Evolutionary conservation across 306 rosid genomes (phyloP), one percentile per base, ranked within the genome.

Genomic region (Quercus parvula): DNA sequence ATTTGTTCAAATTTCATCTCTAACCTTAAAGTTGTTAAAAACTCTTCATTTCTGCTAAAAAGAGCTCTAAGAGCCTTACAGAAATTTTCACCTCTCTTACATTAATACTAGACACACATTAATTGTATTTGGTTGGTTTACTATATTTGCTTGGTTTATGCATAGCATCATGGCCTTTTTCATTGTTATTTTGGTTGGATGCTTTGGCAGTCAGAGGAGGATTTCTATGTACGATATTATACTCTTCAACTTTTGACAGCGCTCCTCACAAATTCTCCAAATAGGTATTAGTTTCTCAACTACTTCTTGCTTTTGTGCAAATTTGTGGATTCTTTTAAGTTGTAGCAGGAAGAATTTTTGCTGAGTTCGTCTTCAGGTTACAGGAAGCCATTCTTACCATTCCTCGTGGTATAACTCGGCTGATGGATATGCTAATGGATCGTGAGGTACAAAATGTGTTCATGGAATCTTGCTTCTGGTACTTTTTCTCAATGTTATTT

Each of bases 381-480:
- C 97, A 94, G 94, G 97, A 94, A 91, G 93, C 94, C 70, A 94
- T 94, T 85, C 89, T 94, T 85, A 88, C 97, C 49, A 89, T 89
- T 77, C 98, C 98, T 58, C 92, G 92, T 75, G 97, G 97, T 81
- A 92, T 94, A 80, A 94, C 98, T 76, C 90, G 93, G 79, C 82
- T 92, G 46, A 94, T 94, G 98, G 98, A 94, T 85, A 94, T 94
- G 98, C 97, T 91, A 78, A 92, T 92, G 97, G 98, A 92, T 82
- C 97, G 97, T 18, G 98, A 94, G 98, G 98, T 94, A 88, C 78
- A 77, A 41, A 54, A 58, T 73, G 64, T 77, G 79, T 71, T 63
- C 63, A 35, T 30, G 74, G 76, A 27, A 35, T 78, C 19, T 76
- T 80, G 17, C 59, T 57, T 74, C 71, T 76, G 4, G 70, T 66